phyloP scores from a whole-genome alignment of 1,139 yeast genomes.

The Zygosaccharomyces sapae region DNA sequence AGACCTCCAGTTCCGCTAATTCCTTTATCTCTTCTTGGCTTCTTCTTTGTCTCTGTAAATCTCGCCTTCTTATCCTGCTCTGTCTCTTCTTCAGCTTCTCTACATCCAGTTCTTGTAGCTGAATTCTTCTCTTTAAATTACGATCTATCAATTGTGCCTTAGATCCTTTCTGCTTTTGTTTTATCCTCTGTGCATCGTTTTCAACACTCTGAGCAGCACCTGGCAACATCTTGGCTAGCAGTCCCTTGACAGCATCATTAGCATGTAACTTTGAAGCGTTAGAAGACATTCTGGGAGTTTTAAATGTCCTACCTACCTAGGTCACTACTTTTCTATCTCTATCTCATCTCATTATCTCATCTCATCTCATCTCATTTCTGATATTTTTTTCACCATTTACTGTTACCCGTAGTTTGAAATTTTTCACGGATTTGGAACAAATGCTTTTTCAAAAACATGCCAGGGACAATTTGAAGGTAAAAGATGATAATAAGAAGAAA shows the following conservation, averaged over 20 bases:
- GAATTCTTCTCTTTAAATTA: slow-evolving; percentile 35
- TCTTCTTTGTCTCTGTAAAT: slow-evolving; percentile 40
- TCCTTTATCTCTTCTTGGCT: slow-evolving; percentile 44
- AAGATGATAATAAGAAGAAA: background rate
- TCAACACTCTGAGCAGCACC: slow-evolving; percentile 24
- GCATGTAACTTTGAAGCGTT: slow-evolving; percentile 27
- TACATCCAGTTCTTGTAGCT: slow-evolving; percentile 38
- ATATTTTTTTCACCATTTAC: background rate
- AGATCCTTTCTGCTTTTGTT: slow-evolving; percentile 21
- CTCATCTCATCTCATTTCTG: background rate
- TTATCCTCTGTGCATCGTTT: background rate
- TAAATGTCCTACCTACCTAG: background rate
- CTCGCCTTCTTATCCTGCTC: slow-evolving; percentile 40
- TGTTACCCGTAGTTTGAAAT: slow-evolving; percentile 4
- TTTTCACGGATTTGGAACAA: slow-evolving; percentile 1
- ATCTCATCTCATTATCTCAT: slow-evolving; percentile 12
- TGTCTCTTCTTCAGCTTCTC: slow-evolving; percentile 39
- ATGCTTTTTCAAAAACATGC: background rate
- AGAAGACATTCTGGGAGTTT: slow-evolving; percentile 9
- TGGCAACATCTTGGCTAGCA: slow-evolving; percentile 28
- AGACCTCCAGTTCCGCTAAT: slow-evolving; percentile 49
- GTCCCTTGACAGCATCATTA: slow-evolving; percentile 28
- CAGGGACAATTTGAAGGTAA: slow-evolving; percentile 1
- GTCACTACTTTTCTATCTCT: background rate
- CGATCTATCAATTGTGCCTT: slow-evolving; percentile 42